Percentiles rank a stretch among this genome's conserved stretches.
Evolutionary conservation across 352 stramenopile genomes (phyloP).

Genomic region (Aphanomyces cochlioides): DNA sequence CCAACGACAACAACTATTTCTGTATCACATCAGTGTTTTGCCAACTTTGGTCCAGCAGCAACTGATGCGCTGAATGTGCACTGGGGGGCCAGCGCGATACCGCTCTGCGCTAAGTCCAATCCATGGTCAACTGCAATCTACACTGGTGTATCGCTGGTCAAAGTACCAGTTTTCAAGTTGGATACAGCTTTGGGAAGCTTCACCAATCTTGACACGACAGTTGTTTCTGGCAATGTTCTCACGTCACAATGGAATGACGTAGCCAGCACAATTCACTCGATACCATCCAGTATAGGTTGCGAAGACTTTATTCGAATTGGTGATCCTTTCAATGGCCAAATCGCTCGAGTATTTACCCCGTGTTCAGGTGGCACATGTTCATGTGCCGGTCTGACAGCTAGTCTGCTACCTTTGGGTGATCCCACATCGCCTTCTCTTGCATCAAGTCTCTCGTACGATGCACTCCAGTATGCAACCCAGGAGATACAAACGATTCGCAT

Average conservation of each 20-base stretch:
- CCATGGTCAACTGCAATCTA: constrained; percentile 41
- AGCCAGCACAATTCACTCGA: neutral
- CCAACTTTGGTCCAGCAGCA: constrained; percentile 30
- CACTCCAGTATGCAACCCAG: constrained; percentile 46
- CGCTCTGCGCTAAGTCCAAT: constrained; percentile 48
- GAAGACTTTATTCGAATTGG: constrained; percentile 67
- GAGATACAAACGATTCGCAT: constrained; percentile 72
- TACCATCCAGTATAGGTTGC: constrained; percentile 39
- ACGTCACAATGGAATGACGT: constrained; percentile 13
- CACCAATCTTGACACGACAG: constrained; percentile 7
- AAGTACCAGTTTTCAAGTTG: constrained; percentile 20
- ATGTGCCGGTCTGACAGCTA: constrained; percentile 35
- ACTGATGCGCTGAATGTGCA: constrained; percentile 47
- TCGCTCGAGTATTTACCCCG: constrained; percentile 54
- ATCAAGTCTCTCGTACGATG: constrained; percentile 38
- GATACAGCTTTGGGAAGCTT: constrained; percentile 26
- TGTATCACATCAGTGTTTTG: constrained; percentile 38
- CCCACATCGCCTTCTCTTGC: neutral
- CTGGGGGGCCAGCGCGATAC: constrained; percentile 62
- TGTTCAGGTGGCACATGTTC: constrained; percentile 45
- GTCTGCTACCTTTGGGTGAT: constrained; percentile 23
- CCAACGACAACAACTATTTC: constrained; percentile 31
- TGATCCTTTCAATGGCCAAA: constrained; percentile 36
- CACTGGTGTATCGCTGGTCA: constrained; percentile 9
- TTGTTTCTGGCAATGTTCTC: constrained; percentile 8